A percentile compares a stretch with the other conserved stretches of the same genome.
Evolutionary conservation across 78 protist species (phyloP).

Genomic region (Dictyostelium capitatum): DNA sequence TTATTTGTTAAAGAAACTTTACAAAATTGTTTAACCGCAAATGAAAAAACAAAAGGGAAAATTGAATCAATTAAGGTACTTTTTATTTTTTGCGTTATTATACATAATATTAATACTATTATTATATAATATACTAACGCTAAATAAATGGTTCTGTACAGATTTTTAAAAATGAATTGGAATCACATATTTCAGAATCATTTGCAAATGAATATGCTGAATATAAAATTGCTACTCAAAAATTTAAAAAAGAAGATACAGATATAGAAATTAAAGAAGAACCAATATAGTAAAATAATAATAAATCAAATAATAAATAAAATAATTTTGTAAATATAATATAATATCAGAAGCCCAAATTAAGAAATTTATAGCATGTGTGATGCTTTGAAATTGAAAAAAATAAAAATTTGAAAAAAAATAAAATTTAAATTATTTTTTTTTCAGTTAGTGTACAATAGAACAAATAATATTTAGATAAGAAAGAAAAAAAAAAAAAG

Average conservation of each 20-base stretch:
- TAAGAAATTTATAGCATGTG: too few relatives aligned
- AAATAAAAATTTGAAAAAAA: background rate
- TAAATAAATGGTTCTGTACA: background rate
- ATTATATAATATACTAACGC: background rate
- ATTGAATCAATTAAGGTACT: slow-evolving; percentile 65
- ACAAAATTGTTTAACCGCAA: slow-evolving; percentile 69
- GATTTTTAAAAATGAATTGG: slow-evolving; percentile 50
- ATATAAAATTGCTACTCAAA: background rate
- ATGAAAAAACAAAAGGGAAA: slow-evolving; percentile 74
- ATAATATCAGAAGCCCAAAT: too few relatives aligned
- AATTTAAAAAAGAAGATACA: background rate
- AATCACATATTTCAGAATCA: slow-evolving; percentile 33
- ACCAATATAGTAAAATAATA: too few relatives aligned
- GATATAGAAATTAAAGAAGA: background rate
- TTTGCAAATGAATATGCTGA: slow-evolving; percentile 55
- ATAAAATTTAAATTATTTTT: background rate
- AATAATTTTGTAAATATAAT: background rate
- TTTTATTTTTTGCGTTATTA: background rate
- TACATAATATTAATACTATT: background rate
- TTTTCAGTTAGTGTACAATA: too few relatives aligned
- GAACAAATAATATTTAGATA: background rate
- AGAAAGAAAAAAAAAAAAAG: background rate
- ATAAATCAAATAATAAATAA: too few relatives aligned
- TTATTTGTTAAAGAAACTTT: slow-evolving; percentile 67
- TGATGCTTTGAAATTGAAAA: background rate